Evolutionary conservation across 306 rosid genomes (phyloP).

Genomic region (Medicago truncatula): MtrunA17r5.0-ANR NC_053048.1:3216001-3216500

Average conservation of each 20-base stretch:
- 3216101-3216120: conserved; percentile 50
- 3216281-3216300: conserved; percentile 97
- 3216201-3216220: conserved; percentile 36
- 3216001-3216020: not conserved
- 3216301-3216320: conserved; percentile 99
- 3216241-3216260: conserved; percentile 87
- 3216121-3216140: conserved; percentile 41
- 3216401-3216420: conserved; percentile 49
- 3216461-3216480: conserved; percentile 50
- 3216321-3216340: conserved; percentile 48
- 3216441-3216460: conserved; percentile 55
- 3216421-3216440: conserved; percentile 45
- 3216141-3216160: conserved; percentile 28
- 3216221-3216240: conserved; percentile 86
- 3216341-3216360: conserved; percentile 31
- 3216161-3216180: conserved; percentile 10
- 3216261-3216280: conserved; percentile 96
- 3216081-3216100: conserved; percentile 42
- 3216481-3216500: conserved; percentile 71
- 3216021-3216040: not conserved
- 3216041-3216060: conserved; percentile 30
- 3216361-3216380: conserved; percentile 56
- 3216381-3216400: conserved; percentile 55
- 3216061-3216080: conserved; percentile 46
- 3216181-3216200: conserved; percentile 12